Evolutionary conservation across 805 yeast genomes (phyloP).

Genomic region (Kodamaea hsintzibuensis): DNA sequence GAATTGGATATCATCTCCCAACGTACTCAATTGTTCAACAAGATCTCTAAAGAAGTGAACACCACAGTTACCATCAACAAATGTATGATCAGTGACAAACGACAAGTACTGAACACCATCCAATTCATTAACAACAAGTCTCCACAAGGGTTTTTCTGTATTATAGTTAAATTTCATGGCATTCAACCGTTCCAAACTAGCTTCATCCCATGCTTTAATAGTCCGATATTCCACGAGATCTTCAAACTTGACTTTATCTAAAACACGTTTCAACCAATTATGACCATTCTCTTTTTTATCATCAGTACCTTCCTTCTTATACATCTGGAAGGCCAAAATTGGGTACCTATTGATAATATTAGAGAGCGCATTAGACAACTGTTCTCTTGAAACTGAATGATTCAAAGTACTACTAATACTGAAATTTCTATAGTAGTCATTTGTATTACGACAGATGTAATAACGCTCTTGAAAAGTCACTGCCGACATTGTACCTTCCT

Average conservation of each 20-base stretch:
- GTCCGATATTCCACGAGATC: constrained; percentile 5
- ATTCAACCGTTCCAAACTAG: not conserved
- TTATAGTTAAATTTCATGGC: not conserved
- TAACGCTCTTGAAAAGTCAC: not conserved
- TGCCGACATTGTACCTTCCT: not conserved
- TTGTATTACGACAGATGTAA: constrained; percentile 5
- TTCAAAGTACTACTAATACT: constrained; percentile 2
- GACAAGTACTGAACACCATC: constrained; percentile 1
- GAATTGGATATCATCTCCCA: not conserved
- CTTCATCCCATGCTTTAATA: not conserved
- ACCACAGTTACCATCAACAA: constrained; percentile 3
- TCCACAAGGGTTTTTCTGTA: constrained; percentile 2
- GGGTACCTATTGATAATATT: not conserved
- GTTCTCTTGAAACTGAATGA: not conserved
- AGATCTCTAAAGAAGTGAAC: constrained; percentile 2
- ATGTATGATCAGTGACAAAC: constrained; percentile 1
- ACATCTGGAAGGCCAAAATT: constrained; percentile 1
- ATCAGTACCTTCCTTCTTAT: not conserved
- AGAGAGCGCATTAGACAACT: not conserved
- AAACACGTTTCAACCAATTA: constrained; percentile 1
- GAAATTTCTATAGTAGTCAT: not conserved
- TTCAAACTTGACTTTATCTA: constrained; percentile 2
- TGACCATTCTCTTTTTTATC: not conserved
- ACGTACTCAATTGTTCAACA: not conserved
- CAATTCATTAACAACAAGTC: not conserved